Percentiles rank a stretch among this genome's conserved stretches.
These are phyloP conservation scores for Serendipita sp. DNA, from an alignment of 768 basidiomycete genomes.

Conservation along the genomic window DNA sequence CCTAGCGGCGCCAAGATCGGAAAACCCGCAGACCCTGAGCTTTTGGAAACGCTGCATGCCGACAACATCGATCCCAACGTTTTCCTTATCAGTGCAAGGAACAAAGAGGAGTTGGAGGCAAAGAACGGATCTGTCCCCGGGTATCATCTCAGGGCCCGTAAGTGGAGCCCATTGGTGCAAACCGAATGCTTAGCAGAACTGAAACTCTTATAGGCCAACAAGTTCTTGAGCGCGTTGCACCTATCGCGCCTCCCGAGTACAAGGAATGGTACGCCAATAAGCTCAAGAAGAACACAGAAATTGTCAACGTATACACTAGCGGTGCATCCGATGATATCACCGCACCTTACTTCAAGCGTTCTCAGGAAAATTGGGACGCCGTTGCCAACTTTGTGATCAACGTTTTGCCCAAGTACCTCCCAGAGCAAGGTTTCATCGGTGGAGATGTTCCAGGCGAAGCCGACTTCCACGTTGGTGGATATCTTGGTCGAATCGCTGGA, in stretches of 20 bases:
- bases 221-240: slow-evolving; percentile 25
- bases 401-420: slow-evolving; percentile 28
- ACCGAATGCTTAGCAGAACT: neutral
- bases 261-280: slow-evolving; percentile 32
- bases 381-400: slow-evolving; percentile 25
- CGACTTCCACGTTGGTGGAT: slow-evolving; percentile 39
- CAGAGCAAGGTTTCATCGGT: slow-evolving; percentile 31
- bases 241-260: slow-evolving; percentile 22
- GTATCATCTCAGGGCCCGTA: slow-evolving; percentile 27
- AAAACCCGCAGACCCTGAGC: slow-evolving; percentile 19
- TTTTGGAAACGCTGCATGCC: slow-evolving; percentile 29
- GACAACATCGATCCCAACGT: slow-evolving; percentile 39
- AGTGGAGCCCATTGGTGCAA: slow-evolving; percentile 13
- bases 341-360: slow-evolving; percentile 25
- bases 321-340: slow-evolving; percentile 22
- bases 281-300: slow-evolving; percentile 24
- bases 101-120: slow-evolving; percentile 31
- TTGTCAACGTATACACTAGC: slow-evolving; percentile 27
- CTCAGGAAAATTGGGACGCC: slow-evolving; percentile 25
- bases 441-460: slow-evolving; percentile 35
- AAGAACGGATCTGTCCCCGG: slow-evolving; percentile 22
- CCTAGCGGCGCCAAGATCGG: slow-evolving; percentile 23
- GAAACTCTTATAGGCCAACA: slow-evolving; percentile 25
- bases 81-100: slow-evolving; percentile 22
- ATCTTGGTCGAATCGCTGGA: slow-evolving; percentile 34